Evolutionary conservation across 2,329 filamentous ascomycete species (phyloP).

Genomic region (Chalaropsis ovoidea): DNA sequence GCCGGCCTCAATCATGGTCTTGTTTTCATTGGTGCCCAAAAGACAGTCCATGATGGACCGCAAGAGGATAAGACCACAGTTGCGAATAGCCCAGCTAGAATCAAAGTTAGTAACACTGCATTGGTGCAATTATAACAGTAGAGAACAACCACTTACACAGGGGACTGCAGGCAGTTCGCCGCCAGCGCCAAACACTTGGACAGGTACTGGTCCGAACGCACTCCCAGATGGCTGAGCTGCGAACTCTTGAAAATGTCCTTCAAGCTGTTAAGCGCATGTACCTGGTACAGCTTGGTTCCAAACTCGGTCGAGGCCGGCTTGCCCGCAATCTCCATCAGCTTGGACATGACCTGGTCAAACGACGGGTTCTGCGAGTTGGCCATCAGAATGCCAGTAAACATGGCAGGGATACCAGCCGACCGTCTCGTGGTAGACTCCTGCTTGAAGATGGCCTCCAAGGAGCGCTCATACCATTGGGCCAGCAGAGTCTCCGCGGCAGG

Average conservation of each 20-base stretch:
- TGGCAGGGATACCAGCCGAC: slow-evolving; percentile 81
- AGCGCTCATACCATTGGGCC: slow-evolving; percentile 61
- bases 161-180: slow-evolving; percentile 64
- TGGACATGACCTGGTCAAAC: slow-evolving; percentile 54
- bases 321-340: slow-evolving; percentile 50
- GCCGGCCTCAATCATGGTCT: slow-evolving; percentile 48
- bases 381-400: slow-evolving; percentile 71
- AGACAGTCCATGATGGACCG: slow-evolving; percentile 72
- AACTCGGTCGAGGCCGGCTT: slow-evolving; percentile 46
- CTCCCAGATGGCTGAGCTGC: slow-evolving; percentile 59
- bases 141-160: slow-evolving; percentile 47
- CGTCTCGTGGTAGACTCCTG: slow-evolving; percentile 76
- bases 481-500: slow-evolving; percentile 40
- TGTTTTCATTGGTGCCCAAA: slow-evolving; percentile 66
- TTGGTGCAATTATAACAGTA: slow-evolving; percentile 16
- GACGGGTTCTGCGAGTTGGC: slow-evolving; percentile 50
- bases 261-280: slow-evolving; percentile 88
- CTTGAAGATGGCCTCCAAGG: slow-evolving; percentile 58
- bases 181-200: slow-evolving; percentile 68
- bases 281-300: slow-evolving; percentile 66
- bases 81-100: slow-evolving; percentile 77
- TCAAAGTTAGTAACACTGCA: slow-evolving; percentile 15
- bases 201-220: slow-evolving; percentile 62
- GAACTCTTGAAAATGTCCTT: slow-evolving; percentile 87
- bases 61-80: slow-evolving; percentile 83